These are phyloP conservation scores for Agarophyton chilense DNA, from an alignment of 23 red algal species.

Conservation along the genomic window DNA sequence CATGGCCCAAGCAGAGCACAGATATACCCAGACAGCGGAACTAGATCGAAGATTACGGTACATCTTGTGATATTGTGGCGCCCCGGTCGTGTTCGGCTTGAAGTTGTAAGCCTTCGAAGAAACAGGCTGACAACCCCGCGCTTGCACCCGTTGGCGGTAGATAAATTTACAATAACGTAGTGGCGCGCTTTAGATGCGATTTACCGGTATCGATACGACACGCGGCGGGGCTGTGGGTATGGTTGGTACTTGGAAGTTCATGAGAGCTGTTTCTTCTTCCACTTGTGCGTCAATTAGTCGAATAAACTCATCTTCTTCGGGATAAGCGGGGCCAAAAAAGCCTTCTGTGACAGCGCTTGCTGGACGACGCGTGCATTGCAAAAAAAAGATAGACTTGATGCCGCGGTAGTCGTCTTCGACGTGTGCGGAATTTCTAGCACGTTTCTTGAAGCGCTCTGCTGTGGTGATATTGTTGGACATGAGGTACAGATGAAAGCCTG, in stretches of 20 bases:
- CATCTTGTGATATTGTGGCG: not conserved
- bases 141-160: constrained; percentile 12
- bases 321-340: constrained; percentile 61
- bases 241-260: not conserved
- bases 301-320: constrained; percentile 53
- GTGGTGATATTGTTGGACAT: constrained; percentile 96
- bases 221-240: constrained; percentile 27
- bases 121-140: not conserved
- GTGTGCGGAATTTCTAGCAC: constrained; percentile 49
- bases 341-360: constrained; percentile 51
- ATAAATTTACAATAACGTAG: constrained; percentile 21
- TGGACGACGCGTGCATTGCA: constrained; percentile 42
- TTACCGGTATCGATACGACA: constrained; percentile 10
- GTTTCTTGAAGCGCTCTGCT: constrained; percentile 86
- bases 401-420: constrained; percentile 60
- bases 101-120: constrained; percentile 5
- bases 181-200: constrained; percentile 18
- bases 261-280: constrained; percentile 42
- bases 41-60: not conserved
- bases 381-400: constrained; percentile 29
- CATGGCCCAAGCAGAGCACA: not conserved
- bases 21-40: not conserved
- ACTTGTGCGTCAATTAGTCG: constrained; percentile 54
- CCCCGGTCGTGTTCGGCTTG: constrained; percentile 1
- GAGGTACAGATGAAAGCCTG: constrained; percentile 88